Evolutionary conservation across 495 filamentous ascomycete species (phyloP).

Genomic region (Penicillium canescens): DNA sequence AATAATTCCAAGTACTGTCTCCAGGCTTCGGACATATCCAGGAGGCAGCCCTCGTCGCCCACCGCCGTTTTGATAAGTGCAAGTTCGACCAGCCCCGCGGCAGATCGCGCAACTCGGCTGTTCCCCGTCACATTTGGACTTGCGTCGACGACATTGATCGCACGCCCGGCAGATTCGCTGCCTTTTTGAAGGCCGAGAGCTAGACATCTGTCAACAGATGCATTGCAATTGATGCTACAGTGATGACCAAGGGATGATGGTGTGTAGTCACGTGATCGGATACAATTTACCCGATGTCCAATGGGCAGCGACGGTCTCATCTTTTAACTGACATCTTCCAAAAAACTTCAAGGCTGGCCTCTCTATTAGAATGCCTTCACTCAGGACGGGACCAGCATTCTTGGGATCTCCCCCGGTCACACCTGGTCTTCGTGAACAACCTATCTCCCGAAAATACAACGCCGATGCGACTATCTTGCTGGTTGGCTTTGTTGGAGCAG

Average conservation of each 20-base stretch:
- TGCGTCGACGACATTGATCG: slow-evolving; percentile 59
- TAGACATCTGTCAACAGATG: slow-evolving; percentile 1
- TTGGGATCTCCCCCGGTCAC: background rate
- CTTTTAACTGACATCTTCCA: background rate
- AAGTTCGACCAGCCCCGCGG: slow-evolving; percentile 46
- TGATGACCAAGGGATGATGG: background rate
- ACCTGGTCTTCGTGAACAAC: background rate
- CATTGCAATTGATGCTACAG: background rate
- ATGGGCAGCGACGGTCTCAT: background rate
- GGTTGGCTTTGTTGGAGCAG: slow-evolving; percentile 67
- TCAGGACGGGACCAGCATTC: background rate
- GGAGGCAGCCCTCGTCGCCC: slow-evolving; percentile 65
- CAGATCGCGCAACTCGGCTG: slow-evolving; percentile 61
- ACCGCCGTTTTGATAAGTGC: slow-evolving; percentile 58
- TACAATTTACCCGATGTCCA: background rate
- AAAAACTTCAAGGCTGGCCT: no score
- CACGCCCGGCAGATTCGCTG: slow-evolving; percentile 60
- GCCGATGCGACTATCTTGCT: slow-evolving; percentile 61
- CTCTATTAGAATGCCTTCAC: background rate
- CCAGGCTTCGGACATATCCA: slow-evolving; percentile 63
- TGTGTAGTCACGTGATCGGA: background rate
- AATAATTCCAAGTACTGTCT: slow-evolving; percentile 47
- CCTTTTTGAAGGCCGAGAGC: slow-evolving; percentile 26
- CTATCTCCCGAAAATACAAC: slow-evolving; percentile 15
- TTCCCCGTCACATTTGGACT: slow-evolving; percentile 61